A percentile compares a stretch with the other conserved stretches of the same genome.
These are phyloP conservation scores for Aspergillus chevalieri DNA, from an alignment of 2,329 filamentous ascomycete genomes.

Conservation along the genomic window DNA sequence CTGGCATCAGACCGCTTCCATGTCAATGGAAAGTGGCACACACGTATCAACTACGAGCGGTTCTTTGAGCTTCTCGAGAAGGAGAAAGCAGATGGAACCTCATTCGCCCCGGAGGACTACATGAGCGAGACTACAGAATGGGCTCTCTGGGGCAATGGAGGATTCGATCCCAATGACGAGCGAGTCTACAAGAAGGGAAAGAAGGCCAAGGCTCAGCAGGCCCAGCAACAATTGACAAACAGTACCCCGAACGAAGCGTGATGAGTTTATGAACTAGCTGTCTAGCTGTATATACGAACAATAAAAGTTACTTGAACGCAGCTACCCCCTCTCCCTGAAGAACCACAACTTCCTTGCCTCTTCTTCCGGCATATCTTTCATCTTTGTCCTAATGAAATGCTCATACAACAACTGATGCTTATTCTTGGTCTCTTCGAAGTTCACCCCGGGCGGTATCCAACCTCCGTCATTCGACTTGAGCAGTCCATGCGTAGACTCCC, in stretches of 20 bases:
- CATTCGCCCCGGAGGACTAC: conserved; percentile 86
- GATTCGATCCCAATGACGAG: conserved; percentile 85
- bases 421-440: conserved; percentile 9
- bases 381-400: conserved; percentile 8
- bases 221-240: background rate
- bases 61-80: conserved; percentile 83
- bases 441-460: conserved; percentile 9
- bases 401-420: conserved; percentile 9
- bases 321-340: conserved; percentile 8
- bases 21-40: conserved; percentile 76
- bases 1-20: conserved; percentile 77
- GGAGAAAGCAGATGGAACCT: conserved; percentile 47
- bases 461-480: conserved; percentile 10
- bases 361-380: conserved; percentile 4
- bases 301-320: background rate
- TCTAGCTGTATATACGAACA: background rate
- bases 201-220: conserved; percentile 15
- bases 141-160: conserved; percentile 90
- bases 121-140: conserved; percentile 85
- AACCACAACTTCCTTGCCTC: conserved; percentile 13
- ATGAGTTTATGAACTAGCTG: background rate
- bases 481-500: conserved; percentile 10
- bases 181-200: conserved; percentile 82
- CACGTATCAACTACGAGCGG: conserved; percentile 78
- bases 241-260: background rate